phyloP scores from a whole-genome alignment of 768 basidiomycete genomes.

The Lactarius evosmus region DNA sequence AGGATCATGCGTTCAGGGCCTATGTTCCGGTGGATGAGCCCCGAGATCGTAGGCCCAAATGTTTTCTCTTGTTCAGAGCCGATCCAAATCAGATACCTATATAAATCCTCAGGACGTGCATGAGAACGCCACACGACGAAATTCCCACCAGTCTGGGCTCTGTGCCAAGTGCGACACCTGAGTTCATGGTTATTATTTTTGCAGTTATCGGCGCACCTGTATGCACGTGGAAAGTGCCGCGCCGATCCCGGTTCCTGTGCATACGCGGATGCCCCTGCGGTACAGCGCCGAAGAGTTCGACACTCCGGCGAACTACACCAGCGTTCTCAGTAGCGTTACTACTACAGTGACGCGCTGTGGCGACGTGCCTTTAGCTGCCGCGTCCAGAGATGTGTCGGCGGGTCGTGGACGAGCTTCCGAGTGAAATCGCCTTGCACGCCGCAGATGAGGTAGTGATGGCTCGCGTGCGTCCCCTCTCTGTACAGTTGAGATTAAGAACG shows the following conservation, averaged over 20 bases:
- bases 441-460: slow-evolving; percentile 78
- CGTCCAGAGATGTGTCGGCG: slow-evolving; percentile 72
- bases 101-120: neutral
- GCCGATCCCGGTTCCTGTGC: slow-evolving; percentile 79
- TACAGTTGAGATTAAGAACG: slow-evolving; percentile 14
- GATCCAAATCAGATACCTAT: slow-evolving; percentile 81
- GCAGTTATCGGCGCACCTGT: slow-evolving; percentile 17
- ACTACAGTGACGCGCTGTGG: neutral
- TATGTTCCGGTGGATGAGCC: slow-evolving; percentile 66
- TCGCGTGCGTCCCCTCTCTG: slow-evolving; percentile 69
- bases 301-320: slow-evolving; percentile 68
- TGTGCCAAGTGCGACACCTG: slow-evolving; percentile 48
- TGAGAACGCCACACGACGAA: slow-evolving; percentile 9
- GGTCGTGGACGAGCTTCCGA: slow-evolving; percentile 61
- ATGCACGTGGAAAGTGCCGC: slow-evolving; percentile 63
- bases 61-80: slow-evolving; percentile 83
- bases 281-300: slow-evolving; percentile 80
- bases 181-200: neutral
- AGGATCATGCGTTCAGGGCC: slow-evolving; percentile 70
- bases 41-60: slow-evolving; percentile 75
- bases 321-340: slow-evolving; percentile 3
- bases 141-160: slow-evolving; percentile 60
- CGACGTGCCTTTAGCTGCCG: slow-evolving; percentile 66
- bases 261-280: slow-evolving; percentile 74
- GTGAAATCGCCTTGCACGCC: slow-evolving; percentile 86